Percentiles rank a stretch among this genome's conserved stretches.
These are phyloP conservation scores for Coriaria nepalensis DNA, from an alignment of 306 rosid species.

Conservation along the genomic window DNA sequence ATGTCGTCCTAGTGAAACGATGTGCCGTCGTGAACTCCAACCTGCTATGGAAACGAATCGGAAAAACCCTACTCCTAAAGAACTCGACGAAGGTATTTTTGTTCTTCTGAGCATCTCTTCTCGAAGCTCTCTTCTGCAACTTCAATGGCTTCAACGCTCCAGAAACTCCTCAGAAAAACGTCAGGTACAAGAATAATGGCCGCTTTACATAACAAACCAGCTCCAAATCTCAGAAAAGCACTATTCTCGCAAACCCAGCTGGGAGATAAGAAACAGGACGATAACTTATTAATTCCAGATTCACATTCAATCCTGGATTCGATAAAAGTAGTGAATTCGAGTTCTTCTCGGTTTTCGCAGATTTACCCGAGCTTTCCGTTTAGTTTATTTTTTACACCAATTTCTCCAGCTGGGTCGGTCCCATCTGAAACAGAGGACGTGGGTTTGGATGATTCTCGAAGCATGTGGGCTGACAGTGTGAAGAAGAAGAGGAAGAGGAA, in stretches of 20 bases:
- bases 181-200: constrained; percentile 21
- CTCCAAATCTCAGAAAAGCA: constrained; percentile 9
- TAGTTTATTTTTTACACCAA: constrained; percentile 34
- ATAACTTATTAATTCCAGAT: neutral
- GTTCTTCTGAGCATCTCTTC: too few species aligned
- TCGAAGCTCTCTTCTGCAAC: neutral
- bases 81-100: too few species aligned
- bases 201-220: constrained; percentile 11
- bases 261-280: constrained; percentile 8
- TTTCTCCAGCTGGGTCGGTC: constrained; percentile 15
- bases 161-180: constrained; percentile 34
- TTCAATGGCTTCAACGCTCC: constrained; percentile 56
- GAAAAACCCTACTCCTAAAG: too few species aligned
- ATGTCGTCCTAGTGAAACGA: too few species aligned
- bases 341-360: constrained; percentile 9
- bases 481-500: constrained; percentile 80
- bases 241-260: constrained; percentile 12
- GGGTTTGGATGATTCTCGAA: constrained; percentile 29
- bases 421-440: constrained; percentile 18
- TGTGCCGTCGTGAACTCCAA: too few species aligned
- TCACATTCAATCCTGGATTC: constrained; percentile 6
- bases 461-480: constrained; percentile 68
- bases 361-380: constrained; percentile 46
- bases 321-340: constrained; percentile 3
- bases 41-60: too few species aligned